Conservation (phyloP, 441 rosid genomes). For the Syzygium malaccense region DNA sequence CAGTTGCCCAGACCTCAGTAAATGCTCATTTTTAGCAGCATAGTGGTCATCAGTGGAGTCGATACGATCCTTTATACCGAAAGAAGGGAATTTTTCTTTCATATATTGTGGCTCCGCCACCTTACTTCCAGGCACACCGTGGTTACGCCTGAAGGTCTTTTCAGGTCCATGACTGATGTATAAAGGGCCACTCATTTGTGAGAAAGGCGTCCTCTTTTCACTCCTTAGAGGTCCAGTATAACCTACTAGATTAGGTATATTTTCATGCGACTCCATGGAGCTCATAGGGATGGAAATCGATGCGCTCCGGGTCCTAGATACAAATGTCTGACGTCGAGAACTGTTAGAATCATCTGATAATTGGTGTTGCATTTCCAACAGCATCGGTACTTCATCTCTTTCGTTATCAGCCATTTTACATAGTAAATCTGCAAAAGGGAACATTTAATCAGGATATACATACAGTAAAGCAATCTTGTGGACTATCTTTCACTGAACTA, state of each 20-base stretch:
- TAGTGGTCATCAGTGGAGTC: constrained; percentile 28
- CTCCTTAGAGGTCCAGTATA: constrained; percentile 76
- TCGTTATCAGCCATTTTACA: constrained; percentile 38
- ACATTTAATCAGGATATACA: not conserved
- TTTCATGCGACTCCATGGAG: constrained; percentile 33
- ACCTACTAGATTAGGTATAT: constrained; percentile 32
- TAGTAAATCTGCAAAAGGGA: constrained; percentile 13
- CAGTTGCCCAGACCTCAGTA: constrained; percentile 67
- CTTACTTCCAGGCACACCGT: constrained; percentile 13
- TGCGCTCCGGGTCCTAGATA: constrained; percentile 43
- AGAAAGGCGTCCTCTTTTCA: constrained; percentile 36
- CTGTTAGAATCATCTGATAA: constrained; percentile 18
- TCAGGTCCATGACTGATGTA: constrained; percentile 30
- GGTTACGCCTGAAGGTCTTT: constrained; percentile 14
- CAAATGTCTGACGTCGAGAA: constrained; percentile 21
- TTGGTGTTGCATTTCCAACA: constrained; percentile 28
- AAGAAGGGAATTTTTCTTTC: constrained; percentile 44
- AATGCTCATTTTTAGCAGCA: constrained; percentile 50
- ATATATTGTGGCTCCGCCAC: constrained; percentile 8
- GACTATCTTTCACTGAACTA: not conserved
- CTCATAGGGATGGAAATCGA: constrained; percentile 49
- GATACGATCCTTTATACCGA: constrained; percentile 29
- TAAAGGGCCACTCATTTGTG: constrained; percentile 76
- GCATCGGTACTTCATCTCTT: constrained; percentile 68
- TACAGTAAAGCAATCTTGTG: not conserved